Base-by-base conservation (phyloP, 2,329 filamentous ascomycete genomes). In the Colletotrichum noveboracense region DNA sequence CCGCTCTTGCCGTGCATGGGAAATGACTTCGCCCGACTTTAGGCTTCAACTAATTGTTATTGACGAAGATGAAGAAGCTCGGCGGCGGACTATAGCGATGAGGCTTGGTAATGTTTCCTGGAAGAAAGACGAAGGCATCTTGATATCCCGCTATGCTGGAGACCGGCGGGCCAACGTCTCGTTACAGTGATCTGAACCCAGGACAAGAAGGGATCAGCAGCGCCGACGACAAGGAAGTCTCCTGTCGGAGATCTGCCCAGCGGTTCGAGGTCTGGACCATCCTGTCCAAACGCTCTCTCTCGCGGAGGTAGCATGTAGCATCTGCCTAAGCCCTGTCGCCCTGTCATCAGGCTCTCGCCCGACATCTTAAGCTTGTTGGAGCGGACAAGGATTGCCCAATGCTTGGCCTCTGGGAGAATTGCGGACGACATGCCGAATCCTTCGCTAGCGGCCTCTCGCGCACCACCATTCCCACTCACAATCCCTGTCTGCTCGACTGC, bases 11-110 rank as follows among this genome's bases (percentile, higher is more conserved):
- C 65, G 18, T 55, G 21, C 48, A 30, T 60, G 70, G 64, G 74
- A 76, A 74, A 74, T 76, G 52, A 62, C 70, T 71, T 74, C 62
- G 61, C 55, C 62, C 55, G 56, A 21, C 21, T 14, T 13, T n/a
- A 56, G 69, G 24, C 13, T 13, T 14, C 16, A 10, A 16, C 43
- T 21, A 36, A 18, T n/a, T 32, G 55, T 36, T 43, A 55, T 13
- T 30, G 28, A n/a, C 8, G 55, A 9, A 34, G 62, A 55, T 24
- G 1, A 7, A 13, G n/a, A 56, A 14, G 3, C 8, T 21, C 4
- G 3, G 12, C 58, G 58, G 30, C 18, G 32, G 13, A 34, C 3
- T n/a, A 38, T 26, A 26, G 21, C 14, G 38, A 43, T 52, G n/a
- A 52, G n/a, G 32, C 34, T 38, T n/a, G n/a, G 3, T 38, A 6